Evolutionary conservation across 139 green algal species (phyloP), one percentile per base, ranked within the genome.

Genomic region (Haematococcus sp.): DNA sequence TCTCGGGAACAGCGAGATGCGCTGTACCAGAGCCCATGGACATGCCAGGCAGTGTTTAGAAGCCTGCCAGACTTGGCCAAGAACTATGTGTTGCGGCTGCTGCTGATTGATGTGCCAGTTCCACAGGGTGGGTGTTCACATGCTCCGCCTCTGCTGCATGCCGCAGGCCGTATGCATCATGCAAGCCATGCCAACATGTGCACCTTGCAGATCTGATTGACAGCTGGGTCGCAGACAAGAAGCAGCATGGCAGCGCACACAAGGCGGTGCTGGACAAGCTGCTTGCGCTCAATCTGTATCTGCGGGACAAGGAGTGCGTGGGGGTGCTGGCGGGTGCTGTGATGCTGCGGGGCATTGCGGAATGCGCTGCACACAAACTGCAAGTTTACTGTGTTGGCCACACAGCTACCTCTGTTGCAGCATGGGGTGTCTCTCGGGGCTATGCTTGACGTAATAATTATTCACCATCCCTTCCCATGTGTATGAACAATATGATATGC

Each of bases 31-130:
- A 85, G 70, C 60, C 87, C 80, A 7, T 93, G 84, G 82, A 91
- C 85, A 0, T 89, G 78, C 63, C 84, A 91, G 64, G 91, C 89
- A 9, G 73, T 97, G n/a, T 81, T 96, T 43, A 84, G 90, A 13
- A 86, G 83, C 19, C 72, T 96, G 71, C 80, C 84, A 28, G 74
- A 83, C 0, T 67, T 94, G 13, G 87, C 85, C 3, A 87, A 91
- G 76, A 83, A 89, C 40, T 91, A 93, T 59, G 81, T 93, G 4
- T 44, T 92, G 33, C 76, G 89, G 11, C 67, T 94, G 52, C 71
- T 95, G 49, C 86, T 90, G 60, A 17, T 88, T 20, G 71, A 86
- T 4, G 44, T 51, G n/a, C 58, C 69, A 27, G 55, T 90, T 5
- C 55, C 82, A 17, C 63, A 75, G 22, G 81, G 81, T 87, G 58